These are phyloP conservation scores for Lipomyces mesembrius DNA, from an alignment of 805 yeast species.

Conservation along the genomic window DNA sequence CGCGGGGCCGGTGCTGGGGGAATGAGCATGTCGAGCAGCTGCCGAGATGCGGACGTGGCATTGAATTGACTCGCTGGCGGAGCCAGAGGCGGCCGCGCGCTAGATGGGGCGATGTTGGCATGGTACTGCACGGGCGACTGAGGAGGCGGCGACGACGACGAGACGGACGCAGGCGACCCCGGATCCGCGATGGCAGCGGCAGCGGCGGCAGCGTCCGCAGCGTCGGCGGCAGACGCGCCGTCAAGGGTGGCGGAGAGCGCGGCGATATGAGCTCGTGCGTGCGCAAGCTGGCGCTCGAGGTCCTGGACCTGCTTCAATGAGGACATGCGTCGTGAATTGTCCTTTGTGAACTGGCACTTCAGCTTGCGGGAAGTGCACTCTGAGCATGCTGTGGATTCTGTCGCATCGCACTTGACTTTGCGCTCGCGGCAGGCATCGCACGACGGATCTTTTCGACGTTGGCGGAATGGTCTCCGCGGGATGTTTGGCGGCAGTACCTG, in stretches of 20 bases:
- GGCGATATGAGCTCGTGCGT: constrained; percentile 32
- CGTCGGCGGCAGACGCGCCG: constrained; percentile 7
- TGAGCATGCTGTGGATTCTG: constrained; percentile 42
- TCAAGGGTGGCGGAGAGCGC: constrained; percentile 20
- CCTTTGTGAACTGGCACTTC: constrained; percentile 44
- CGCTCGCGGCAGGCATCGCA: constrained; percentile 45
- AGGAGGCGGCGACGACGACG: constrained; percentile 9
- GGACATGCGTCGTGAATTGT: constrained; percentile 41
- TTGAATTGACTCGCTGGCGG: background rate
- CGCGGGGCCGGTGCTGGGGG: constrained; percentile 12
- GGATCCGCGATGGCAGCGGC: constrained; percentile 3
- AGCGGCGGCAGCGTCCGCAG: constrained; percentile 10
- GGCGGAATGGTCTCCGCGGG: constrained; percentile 39
- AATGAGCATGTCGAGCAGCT: background rate
- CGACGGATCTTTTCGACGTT: constrained; percentile 44
- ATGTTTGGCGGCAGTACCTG: background rate
- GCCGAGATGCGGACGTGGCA: background rate
- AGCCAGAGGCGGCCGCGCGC: constrained; percentile 1
- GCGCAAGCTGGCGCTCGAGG: constrained; percentile 34
- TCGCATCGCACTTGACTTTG: constrained; percentile 45
- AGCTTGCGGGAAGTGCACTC: constrained; percentile 42
- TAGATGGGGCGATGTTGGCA: background rate
- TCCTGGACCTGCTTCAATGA: constrained; percentile 37
- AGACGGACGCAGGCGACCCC: constrained; percentile 7
- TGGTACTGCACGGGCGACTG: constrained; percentile 1